Base-by-base conservation (phyloP, 495 filamentous ascomycete genomes). In the Chaetomidium leptoderma region DNA sequence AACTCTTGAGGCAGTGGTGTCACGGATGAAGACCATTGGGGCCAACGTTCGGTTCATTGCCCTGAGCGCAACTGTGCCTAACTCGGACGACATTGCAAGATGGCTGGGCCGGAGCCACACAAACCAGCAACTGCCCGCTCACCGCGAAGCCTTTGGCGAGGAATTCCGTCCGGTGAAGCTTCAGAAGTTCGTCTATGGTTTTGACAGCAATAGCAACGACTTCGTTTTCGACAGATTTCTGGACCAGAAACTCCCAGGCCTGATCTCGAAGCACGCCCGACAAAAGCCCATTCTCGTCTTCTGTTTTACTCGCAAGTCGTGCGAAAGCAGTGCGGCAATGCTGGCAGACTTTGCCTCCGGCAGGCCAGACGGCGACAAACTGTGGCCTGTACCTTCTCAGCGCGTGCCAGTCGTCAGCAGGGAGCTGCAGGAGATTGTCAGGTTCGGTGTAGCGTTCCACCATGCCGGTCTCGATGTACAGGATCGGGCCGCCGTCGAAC, bases 1-100 rank as follows among this genome's bases (percentile, higher is more conserved):
- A 10, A 96, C 90, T 0, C 78, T 98, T 5, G 93, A 98, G 67
- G 90, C 90, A n/a, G 89, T 97, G 10, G 91, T 97, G 2, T 96
- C 92, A 36, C 86, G 93, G 6, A 98, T 96, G 93, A 97, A 96
- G 72, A 88, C 88, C 0, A 86, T 91, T 52, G 89, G 89, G 1
- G 86, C 87, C 0, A 84, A 90, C 69, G 86, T 97, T 3, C 85
- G 93, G 13, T 97, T 98, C 62, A 76, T 98, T 23, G 93, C 93
- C 14, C 72, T 97, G 32, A 96, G 92, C 68, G 93, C 93, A 24
- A 98, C 93, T 1, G 84, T 97, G 14, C 93, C 93, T 0, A 98
- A 98, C 63, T 92, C 90, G 1, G 78, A 85, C 24, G 93, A 98
- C 66, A 87, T 98, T 60, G 91, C 92, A 6, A 81, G 77, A 1